Conservation (phyloP, 129 eudicot species). For the Rutidosis leptorrhynchoides region DNA sequence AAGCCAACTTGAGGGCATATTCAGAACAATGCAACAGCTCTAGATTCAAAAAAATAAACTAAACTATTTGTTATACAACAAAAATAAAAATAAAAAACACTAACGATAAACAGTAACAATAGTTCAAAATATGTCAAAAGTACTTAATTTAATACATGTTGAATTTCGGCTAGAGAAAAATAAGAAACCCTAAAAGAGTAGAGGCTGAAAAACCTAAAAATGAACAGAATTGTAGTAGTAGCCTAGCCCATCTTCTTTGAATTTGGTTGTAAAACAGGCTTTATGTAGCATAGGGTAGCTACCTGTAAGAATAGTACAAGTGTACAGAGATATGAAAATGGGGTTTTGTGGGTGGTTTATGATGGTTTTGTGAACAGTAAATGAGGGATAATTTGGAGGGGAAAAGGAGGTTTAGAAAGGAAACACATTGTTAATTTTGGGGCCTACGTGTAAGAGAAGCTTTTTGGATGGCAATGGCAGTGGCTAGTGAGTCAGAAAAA, state of each 20-base stretch:
- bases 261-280: slow-evolving; percentile 10
- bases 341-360: slow-evolving; percentile 17
- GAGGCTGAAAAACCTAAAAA: slow-evolving; percentile 20
- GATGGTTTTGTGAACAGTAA: slow-evolving; percentile 25
- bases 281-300: slow-evolving; percentile 10
- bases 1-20: slow-evolving; percentile 47
- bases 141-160: not conserved
- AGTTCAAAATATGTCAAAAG: not conserved
- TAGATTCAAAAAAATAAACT: slow-evolving; percentile 4
- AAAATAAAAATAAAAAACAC: not conserved
- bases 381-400: slow-evolving; percentile 1
- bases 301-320: slow-evolving; percentile 6
- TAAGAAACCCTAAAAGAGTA: slow-evolving; percentile 14
- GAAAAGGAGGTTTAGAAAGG: slow-evolving; percentile 2
- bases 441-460: slow-evolving; percentile 24
- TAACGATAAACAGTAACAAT: not conserved
- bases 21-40: slow-evolving; percentile 31
- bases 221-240: not conserved
- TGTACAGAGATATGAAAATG: slow-evolving; percentile 7
- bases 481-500: slow-evolving; percentile 10
- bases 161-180: not conserved
- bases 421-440: slow-evolving; percentile 18
- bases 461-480: slow-evolving; percentile 21
- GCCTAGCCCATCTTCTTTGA: slow-evolving; percentile 11
- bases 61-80: slow-evolving; percentile 21